Conservation (phyloP, 2,329 filamentous ascomycete species). For the Hypoxylon sp. region DNA sequence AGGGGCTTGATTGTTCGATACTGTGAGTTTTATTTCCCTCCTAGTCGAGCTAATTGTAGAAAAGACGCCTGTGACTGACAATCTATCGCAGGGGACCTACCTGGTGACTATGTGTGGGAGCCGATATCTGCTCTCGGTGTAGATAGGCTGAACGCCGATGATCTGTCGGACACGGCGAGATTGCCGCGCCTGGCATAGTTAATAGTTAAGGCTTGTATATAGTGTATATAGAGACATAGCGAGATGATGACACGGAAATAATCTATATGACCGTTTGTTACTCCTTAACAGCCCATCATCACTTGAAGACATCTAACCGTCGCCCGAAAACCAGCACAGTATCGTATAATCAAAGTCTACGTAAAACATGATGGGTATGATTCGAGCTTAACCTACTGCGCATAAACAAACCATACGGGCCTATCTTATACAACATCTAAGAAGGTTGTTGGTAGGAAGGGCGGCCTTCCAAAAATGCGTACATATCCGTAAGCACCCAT, state of each 20-base stretch:
- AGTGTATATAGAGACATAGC: not conserved
- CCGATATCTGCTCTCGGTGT: constrained; percentile 36
- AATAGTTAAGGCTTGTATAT: no score
- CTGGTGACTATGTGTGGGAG: constrained; percentile 44
- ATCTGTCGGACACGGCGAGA: not conserved
- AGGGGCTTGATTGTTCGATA: constrained; percentile 42
- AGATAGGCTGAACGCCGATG: constrained; percentile 35
- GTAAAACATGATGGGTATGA: constrained; percentile 9
- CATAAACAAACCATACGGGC: constrained; percentile 8
- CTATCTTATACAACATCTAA: constrained; percentile 21
- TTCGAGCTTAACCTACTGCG: constrained; percentile 13
- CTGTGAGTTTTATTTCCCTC: constrained; percentile 36
- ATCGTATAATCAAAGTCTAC: not conserved
- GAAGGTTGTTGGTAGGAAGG: no score
- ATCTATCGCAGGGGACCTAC: constrained; percentile 35
- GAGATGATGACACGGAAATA: not conserved
- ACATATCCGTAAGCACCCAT: no score
- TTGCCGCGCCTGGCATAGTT: not conserved
- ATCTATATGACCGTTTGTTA: not conserved
- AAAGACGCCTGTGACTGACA: constrained; percentile 28
- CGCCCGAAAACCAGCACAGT: not conserved
- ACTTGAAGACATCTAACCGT: no score
- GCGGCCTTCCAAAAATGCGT: no score
- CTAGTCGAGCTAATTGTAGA: not conserved
- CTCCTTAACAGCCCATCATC: not conserved